Evolutionary conservation across 2,329 filamentous ascomycete genomes (phyloP).

Genomic region (Pestalotiopsis sp.): DNA sequence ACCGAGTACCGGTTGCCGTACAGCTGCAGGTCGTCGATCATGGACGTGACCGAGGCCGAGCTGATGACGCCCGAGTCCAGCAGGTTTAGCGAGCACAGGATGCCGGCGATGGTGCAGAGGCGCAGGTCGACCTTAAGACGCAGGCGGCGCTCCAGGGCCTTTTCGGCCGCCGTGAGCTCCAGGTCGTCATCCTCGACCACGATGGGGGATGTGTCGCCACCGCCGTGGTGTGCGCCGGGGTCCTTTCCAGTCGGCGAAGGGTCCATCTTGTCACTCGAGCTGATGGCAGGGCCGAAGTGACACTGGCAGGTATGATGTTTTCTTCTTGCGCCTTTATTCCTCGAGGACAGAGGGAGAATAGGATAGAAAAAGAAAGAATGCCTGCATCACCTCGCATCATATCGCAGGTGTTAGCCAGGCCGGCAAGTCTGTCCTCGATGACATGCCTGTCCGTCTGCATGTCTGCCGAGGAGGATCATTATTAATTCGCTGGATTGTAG

Average conservation of each 20-base stretch:
- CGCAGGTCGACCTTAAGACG: slow-evolving; percentile 68
- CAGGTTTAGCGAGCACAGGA: slow-evolving; percentile 71
- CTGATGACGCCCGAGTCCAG: slow-evolving; percentile 72
- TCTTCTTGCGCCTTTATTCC: background rate
- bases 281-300: background rate
- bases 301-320: background rate
- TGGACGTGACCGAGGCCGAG: slow-evolving; percentile 69
- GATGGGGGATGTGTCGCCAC: slow-evolving; percentile 1
- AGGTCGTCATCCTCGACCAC: background rate
- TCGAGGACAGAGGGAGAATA: background rate
- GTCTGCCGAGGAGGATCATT: background rate
- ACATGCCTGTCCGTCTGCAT: background rate
- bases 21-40: slow-evolving; percentile 65
- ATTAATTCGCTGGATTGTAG: background rate
- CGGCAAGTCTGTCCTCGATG: background rate
- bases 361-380: background rate
- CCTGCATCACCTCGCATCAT: background rate
- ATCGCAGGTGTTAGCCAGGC: background rate
- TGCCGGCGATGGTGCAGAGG: slow-evolving; percentile 70
- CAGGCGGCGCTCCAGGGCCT: slow-evolving; percentile 30
- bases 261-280: background rate
- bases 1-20: slow-evolving; percentile 69
- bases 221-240: background rate
- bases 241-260: background rate
- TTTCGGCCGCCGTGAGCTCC: background rate